Evolutionary conservation across 805 yeast genomes (phyloP).

Genomic region (Teunomyces stri): DNA sequence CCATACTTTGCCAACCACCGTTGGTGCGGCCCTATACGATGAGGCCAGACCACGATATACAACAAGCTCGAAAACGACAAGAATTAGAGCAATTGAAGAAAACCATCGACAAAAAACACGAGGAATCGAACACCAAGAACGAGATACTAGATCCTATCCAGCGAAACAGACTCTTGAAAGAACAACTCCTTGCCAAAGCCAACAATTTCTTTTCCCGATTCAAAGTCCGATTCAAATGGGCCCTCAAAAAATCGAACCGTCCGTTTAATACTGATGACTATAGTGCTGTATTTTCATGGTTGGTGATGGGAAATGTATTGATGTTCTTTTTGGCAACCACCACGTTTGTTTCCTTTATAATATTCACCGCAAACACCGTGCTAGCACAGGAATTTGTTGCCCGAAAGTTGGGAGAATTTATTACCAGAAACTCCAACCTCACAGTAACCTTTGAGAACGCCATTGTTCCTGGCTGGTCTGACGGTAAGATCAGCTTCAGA

Average conservation of each 20-base stretch:
- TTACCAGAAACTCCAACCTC: slow-evolving; percentile 79
- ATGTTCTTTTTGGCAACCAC: slow-evolving; percentile 86
- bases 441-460: slow-evolving; percentile 90
- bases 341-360: slow-evolving; percentile 78
- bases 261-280: slow-evolving; percentile 93
- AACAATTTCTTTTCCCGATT: slow-evolving; percentile 28
- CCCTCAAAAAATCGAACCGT: slow-evolving; percentile 66
- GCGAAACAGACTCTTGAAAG: slow-evolving; percentile 17
- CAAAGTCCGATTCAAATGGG: slow-evolving; percentile 59
- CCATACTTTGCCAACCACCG: background rate
- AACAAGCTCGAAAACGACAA: background rate
- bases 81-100: background rate
- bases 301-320: slow-evolving; percentile 80
- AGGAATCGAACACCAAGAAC: background rate
- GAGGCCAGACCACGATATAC: background rate
- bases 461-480: slow-evolving; percentile 90
- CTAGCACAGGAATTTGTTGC: slow-evolving; percentile 90
- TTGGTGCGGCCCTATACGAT: slow-evolving; percentile 1
- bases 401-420: slow-evolving; percentile 70
- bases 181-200: slow-evolving; percentile 25
- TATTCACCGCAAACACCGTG: slow-evolving; percentile 76
- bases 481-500: slow-evolving; percentile 77
- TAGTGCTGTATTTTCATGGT: slow-evolving; percentile 88
- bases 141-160: slow-evolving; percentile 6
- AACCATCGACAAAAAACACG: background rate